Conservation (phyloP, 176 grass and related monocot species). For the Pontederia paniculata region DNA sequence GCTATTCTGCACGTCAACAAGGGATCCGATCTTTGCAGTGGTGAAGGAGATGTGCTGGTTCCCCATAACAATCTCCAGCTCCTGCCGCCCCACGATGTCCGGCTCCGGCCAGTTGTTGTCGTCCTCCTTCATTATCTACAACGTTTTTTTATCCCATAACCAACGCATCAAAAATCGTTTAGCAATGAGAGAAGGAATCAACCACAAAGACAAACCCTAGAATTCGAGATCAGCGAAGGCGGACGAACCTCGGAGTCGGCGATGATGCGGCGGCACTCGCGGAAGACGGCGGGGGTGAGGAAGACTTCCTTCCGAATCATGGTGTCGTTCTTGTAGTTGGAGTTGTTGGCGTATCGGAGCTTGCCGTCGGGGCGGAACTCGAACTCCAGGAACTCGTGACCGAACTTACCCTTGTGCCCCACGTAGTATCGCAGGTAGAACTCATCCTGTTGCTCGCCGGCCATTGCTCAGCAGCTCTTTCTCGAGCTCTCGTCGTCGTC, state of each 20-base stretch:
- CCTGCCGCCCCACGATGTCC: constrained; percentile 80
- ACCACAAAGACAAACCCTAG: constrained; percentile 30
- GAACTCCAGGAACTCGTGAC: constrained; percentile 99
- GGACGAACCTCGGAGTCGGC: constrained; percentile 48
- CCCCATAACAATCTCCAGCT: constrained; percentile 92
- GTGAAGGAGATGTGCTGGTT: constrained; percentile 98
- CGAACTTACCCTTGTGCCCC: constrained; percentile 96
- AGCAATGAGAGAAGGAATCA: background rate
- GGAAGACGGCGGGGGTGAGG: constrained; percentile 75
- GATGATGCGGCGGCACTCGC: constrained; percentile 89
- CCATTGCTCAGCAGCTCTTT: no score
- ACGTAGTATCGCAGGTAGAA: constrained; percentile 99
- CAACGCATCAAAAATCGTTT: background rate
- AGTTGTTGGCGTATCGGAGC: constrained; percentile 99
- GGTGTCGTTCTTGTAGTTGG: constrained; percentile 99
- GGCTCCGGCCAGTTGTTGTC: constrained; percentile 88
- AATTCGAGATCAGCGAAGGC: no score
- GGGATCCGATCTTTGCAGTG: constrained; percentile 89
- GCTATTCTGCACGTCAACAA: constrained; percentile 80
- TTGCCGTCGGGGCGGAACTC: constrained; percentile 99
- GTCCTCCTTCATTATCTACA: constrained; percentile 93
- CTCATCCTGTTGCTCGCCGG: constrained; percentile 28
- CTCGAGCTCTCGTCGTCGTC: no score
- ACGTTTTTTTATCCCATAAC: background rate
- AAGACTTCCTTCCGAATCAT: constrained; percentile 99